Evolutionary conservation across 2,329 filamentous ascomycete genomes (phyloP), one percentile per base, ranked within the genome.

Genomic region (Venturia oleaginea): DNA sequence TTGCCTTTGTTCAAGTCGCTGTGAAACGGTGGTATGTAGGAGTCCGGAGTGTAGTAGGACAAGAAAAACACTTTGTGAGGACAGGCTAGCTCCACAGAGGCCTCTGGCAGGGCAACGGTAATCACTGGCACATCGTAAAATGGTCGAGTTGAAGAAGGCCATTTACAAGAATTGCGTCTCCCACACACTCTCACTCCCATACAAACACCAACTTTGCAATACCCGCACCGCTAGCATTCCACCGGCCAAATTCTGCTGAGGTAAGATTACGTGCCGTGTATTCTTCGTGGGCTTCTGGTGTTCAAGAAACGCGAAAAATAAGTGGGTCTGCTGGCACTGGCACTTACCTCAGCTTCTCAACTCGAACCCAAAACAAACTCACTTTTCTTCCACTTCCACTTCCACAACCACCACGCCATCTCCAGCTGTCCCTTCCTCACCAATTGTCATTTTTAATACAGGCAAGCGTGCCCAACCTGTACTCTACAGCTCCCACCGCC

Each of bases 21-120:
- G 22, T 27, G 46, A 51, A 51, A 51, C 46, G 46, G 46, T 57
- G 51, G 51, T 19, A 57, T 34, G 51, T 57, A 57, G 48, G 48
- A 32, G 48, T 6, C 48, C 32, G 48, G 24, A 55, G 51, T 22
- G 22, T 32, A 5, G 51, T 57, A 8, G 51, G 51, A 57, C 51
- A 34, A 57, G 51, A 57, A 34, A 48, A 32, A 51, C 46, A 51
- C 46, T 15, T 15, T 27, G 22, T 34, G 48, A 30, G 22, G 48
- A 34, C 30, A 17, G 38, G 13, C 38, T 40, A 15, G 38, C 38
- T 40, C 38, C 38, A 40, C 38, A 40, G 1, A 2, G 2, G 13
- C 17, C 38, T 40, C 15, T 30, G 30, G 30, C 17, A 19, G 8
- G 51, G 30, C 27, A 57, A 57, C 30, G 51, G 51, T 8, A n/a